Conservation (phyloP, 1,139 yeast species). For the Yamadazyma diospyri region DNA sequence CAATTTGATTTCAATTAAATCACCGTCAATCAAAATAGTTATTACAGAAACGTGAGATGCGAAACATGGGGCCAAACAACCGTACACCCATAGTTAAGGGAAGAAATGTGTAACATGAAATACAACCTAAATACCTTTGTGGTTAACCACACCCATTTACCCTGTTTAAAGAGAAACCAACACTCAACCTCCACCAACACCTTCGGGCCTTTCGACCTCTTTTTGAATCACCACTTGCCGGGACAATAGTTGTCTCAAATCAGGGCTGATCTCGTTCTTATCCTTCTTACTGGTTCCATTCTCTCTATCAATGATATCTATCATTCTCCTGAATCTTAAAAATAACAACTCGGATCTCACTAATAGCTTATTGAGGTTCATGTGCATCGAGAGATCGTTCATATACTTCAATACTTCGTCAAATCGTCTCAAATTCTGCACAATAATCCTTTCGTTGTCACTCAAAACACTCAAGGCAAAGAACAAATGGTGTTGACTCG, state of each 20-base stretch:
- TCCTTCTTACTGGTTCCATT: conserved; percentile 21
- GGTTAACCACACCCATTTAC: too few relatives aligned
- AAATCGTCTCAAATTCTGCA: conserved; percentile 68
- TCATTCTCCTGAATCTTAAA: conserved; percentile 72
- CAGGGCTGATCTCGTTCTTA: conserved; percentile 30
- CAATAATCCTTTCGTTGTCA: conserved; percentile 76
- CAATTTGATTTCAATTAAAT: too few relatives aligned
- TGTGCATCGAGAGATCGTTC: conserved; percentile 79
- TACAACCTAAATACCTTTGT: background rate
- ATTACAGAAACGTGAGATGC: too few relatives aligned
- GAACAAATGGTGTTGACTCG: conserved; percentile 84
- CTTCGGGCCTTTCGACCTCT: conserved; percentile 55
- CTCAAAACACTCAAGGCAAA: conserved; percentile 85
- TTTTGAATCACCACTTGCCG: conserved; percentile 60
- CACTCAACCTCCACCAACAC: conserved; percentile 44
- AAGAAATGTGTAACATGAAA: too few relatives aligned
- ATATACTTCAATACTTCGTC: conserved; percentile 91
- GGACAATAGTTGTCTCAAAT: conserved; percentile 57
- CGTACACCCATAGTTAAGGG: background rate
- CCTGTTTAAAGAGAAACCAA: too few relatives aligned
- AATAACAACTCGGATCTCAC: conserved; percentile 81
- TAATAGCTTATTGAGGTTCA: conserved; percentile 70
- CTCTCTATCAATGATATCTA: conserved; percentile 70
- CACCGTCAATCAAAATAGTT: too few relatives aligned
- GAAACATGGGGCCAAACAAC: background rate